Evolutionary conservation across 495 filamentous ascomycete genomes (phyloP).

Genomic region (Aspergillus biplanus): DNA sequence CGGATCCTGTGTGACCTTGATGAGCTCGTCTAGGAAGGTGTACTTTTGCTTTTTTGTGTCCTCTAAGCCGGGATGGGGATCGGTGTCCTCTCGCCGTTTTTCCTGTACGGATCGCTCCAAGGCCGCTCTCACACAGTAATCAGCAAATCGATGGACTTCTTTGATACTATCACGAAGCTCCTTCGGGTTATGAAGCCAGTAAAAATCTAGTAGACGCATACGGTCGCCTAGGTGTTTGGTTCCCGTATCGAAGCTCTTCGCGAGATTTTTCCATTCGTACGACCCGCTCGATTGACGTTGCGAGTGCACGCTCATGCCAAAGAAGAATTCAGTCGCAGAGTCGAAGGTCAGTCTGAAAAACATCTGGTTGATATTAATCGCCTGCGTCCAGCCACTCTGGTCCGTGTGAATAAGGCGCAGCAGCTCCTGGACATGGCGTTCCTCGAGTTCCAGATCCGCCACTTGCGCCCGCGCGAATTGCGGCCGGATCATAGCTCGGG

Average conservation of each 20-base stretch:
- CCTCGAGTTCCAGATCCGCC: constrained; percentile 39
- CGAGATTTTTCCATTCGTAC: neutral
- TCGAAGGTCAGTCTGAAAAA: constrained; percentile 60
- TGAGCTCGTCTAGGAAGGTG: constrained; percentile 13
- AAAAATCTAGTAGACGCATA: neutral
- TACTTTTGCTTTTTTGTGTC: neutral
- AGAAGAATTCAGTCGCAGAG: constrained; percentile 61
- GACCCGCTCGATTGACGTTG: constrained; percentile 30
- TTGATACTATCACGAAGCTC: neutral
- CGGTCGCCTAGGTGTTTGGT: neutral
- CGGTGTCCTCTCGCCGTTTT: neutral
- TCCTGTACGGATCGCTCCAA: neutral
- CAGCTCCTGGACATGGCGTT: constrained; percentile 52
- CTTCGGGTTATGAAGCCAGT: neutral
- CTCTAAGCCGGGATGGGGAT: too few relatives aligned
- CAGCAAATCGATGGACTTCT: neutral
- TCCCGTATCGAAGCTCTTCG: constrained; percentile 25
- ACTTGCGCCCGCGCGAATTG: constrained; percentile 39
- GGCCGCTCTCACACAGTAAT: neutral
- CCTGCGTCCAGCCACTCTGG: constrained; percentile 29
- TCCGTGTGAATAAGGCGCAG: constrained; percentile 31
- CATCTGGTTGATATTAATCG: constrained; percentile 53
- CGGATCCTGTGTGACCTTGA: neutral
- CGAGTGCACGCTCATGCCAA: constrained; percentile 30
- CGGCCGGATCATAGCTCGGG: constrained; percentile 48